phyloP scores from a whole-genome alignment of 2,329 filamentous ascomycete genomes.

The Diplodia corticola region DNA sequence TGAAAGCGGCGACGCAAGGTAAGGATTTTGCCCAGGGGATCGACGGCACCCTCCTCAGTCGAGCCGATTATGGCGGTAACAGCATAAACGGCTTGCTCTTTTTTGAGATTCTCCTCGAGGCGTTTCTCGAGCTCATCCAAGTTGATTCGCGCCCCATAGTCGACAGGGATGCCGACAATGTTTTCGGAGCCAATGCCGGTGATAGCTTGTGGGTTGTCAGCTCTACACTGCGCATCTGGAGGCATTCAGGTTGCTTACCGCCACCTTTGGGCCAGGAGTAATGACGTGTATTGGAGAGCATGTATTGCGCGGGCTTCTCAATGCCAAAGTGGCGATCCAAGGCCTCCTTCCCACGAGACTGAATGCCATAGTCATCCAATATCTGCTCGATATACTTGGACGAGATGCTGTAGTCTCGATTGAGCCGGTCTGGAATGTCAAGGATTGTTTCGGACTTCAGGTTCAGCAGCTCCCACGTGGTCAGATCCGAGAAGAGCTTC shows the following conservation, averaged over 20 bases:
- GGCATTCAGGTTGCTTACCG: slow-evolving; percentile 36
- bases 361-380: slow-evolving; percentile 41
- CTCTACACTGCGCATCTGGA: neutral
- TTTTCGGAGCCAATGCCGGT: slow-evolving; percentile 48
- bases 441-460: slow-evolving; percentile 43
- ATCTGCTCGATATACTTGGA: slow-evolving; percentile 37
- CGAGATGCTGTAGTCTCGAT: slow-evolving; percentile 44
- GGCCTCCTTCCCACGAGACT: slow-evolving; percentile 43
- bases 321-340: slow-evolving; percentile 41
- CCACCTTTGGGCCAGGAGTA: slow-evolving; percentile 54
- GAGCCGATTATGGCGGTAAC: slow-evolving; percentile 52
- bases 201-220: slow-evolving; percentile 44
- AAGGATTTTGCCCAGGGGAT: slow-evolving; percentile 43
- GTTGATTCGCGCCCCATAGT: slow-evolving; percentile 44
- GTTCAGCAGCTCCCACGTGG: slow-evolving; percentile 50
- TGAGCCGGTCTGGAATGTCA: slow-evolving; percentile 43
- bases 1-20: slow-evolving; percentile 45
- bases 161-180: slow-evolving; percentile 44
- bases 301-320: slow-evolving; percentile 37
- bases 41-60: slow-evolving; percentile 52
- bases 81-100: slow-evolving; percentile 40
- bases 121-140: slow-evolving; percentile 35
- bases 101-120: slow-evolving; percentile 36
- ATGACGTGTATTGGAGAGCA: slow-evolving; percentile 47
- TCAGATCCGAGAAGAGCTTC: slow-evolving; percentile 42